These are phyloP conservation scores for Boletus tomentosulus DNA, from an alignment of 768 basidiomycete genomes.

Conservation along the genomic window DNA sequence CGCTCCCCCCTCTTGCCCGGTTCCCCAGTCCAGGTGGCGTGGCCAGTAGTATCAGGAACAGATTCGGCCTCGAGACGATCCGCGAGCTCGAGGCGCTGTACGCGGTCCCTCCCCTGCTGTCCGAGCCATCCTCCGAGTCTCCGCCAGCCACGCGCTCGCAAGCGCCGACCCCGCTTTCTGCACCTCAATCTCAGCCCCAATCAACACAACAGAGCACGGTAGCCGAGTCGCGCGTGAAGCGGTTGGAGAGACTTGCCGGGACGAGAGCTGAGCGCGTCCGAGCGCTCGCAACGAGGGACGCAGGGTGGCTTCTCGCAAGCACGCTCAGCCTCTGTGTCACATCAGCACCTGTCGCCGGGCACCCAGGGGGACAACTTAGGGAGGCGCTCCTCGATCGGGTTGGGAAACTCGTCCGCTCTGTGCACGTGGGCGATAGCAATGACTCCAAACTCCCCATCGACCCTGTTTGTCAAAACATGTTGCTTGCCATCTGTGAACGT, in stretches of 20 bases:
- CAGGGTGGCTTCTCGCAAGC: slow-evolving; percentile 27
- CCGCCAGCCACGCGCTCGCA: neutral
- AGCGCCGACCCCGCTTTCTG: neutral
- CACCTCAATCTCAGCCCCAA: neutral
- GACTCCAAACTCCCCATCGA: slow-evolving; percentile 9
- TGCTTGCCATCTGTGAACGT: slow-evolving; percentile 28
- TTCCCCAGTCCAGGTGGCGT: neutral
- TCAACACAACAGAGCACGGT: neutral
- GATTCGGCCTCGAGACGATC: slow-evolving; percentile 27
- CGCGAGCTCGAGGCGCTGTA: slow-evolving; percentile 25
- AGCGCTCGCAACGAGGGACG: slow-evolving; percentile 23
- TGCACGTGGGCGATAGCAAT: neutral
- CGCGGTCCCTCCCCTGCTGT: neutral
- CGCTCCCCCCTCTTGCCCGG: neutral
- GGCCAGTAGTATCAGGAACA: slow-evolving; percentile 8
- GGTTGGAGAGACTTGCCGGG: slow-evolving; percentile 8
- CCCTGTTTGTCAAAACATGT: slow-evolving; percentile 22
- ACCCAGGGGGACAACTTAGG: slow-evolving; percentile 2
- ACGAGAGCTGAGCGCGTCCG: slow-evolving; percentile 18
- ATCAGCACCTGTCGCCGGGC: neutral
- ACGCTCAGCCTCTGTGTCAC: slow-evolving; percentile 23
- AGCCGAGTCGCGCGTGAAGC: neutral
- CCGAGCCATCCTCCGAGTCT: neutral
- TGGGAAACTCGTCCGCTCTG: slow-evolving; percentile 19
- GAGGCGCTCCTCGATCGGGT: slow-evolving; percentile 20